These are phyloP conservation scores for Plantago elongata DNA, from an alignment of 257 asterid species.

Conservation along the genomic window DNA sequence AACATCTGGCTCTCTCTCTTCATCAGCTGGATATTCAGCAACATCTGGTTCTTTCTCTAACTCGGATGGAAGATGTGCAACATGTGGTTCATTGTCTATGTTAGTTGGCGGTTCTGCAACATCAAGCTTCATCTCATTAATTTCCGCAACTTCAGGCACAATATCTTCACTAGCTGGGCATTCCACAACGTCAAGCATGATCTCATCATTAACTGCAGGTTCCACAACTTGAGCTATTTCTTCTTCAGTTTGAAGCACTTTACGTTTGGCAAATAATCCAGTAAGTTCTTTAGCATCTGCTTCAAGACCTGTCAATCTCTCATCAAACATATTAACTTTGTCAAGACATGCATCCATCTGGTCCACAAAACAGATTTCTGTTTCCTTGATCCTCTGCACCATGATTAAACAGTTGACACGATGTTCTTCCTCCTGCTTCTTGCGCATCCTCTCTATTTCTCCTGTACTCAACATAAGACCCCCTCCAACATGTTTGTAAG, in stretches of 20 bases:
- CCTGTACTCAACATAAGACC: constrained; percentile 64
- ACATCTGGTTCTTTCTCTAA: background rate
- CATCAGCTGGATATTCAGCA: background rate
- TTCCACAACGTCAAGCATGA: background rate
- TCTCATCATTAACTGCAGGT: constrained; percentile 9
- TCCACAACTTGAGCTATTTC: constrained; percentile 12
- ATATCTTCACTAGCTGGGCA: background rate
- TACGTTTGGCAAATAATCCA: constrained; percentile 19
- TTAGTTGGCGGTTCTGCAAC: constrained; percentile 9
- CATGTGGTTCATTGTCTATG: background rate
- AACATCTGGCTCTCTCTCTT: constrained; percentile 2
- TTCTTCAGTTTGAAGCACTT: constrained; percentile 17
- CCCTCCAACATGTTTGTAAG: constrained; percentile 72
- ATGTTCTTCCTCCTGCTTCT: constrained; percentile 56
- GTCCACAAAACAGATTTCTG: constrained; percentile 27
- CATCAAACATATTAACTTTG: constrained; percentile 37
- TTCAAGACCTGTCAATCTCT: constrained; percentile 40
- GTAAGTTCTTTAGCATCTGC: constrained; percentile 33
- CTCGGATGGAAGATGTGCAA: too few species aligned
- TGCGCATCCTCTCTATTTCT: constrained; percentile 52
- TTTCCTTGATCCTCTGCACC: constrained; percentile 49
- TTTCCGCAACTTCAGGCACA: background rate
- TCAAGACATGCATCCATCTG: constrained; percentile 31
- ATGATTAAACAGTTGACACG: constrained; percentile 35
- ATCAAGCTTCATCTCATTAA: background rate